Percentiles rank a stretch among this genome's conserved stretches.
These are phyloP conservation scores for Trichoderma hamatum DNA, from an alignment of 2,329 filamentous ascomycete genomes.

Conservation along the genomic window DNA sequence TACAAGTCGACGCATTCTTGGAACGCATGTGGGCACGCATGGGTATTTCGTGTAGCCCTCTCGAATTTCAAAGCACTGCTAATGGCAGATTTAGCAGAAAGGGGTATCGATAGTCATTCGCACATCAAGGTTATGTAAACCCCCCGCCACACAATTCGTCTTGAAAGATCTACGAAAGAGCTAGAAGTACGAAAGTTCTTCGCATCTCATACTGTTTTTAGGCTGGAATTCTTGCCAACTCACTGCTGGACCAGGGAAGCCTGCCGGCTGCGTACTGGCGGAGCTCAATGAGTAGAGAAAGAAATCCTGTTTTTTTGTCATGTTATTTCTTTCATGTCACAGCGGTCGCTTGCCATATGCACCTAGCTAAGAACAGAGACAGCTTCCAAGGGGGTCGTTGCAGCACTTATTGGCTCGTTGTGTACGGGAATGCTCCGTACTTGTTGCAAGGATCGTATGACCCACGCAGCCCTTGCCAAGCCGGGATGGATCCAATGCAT, in stretches of 20 bases:
- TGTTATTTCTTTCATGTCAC: background rate
- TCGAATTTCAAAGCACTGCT: background rate
- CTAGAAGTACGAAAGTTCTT: background rate
- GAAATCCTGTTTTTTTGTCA: background rate
- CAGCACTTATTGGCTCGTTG: background rate
- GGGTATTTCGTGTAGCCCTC: background rate
- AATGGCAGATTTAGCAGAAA: background rate
- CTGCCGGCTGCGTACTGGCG: background rate
- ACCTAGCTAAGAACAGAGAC: background rate
- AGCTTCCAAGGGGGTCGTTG: background rate
- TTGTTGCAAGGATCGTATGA: background rate
- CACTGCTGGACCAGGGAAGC: background rate
- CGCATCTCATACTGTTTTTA: background rate
- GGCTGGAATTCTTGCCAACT: background rate
- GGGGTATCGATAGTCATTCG: background rate
- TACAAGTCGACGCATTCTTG: background rate
- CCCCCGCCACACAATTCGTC: background rate
- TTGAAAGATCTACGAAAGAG: background rate
- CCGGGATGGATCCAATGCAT: slow-evolving; percentile 4
- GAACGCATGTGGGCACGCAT: background rate
- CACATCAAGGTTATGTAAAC: background rate
- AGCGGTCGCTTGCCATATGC: background rate
- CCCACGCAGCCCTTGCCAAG: background rate
- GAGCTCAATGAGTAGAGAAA: background rate
- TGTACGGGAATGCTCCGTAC: no score